Conservation (phyloP, 352 stramenopile species). For the Aphanomyces stellatus region DNA sequence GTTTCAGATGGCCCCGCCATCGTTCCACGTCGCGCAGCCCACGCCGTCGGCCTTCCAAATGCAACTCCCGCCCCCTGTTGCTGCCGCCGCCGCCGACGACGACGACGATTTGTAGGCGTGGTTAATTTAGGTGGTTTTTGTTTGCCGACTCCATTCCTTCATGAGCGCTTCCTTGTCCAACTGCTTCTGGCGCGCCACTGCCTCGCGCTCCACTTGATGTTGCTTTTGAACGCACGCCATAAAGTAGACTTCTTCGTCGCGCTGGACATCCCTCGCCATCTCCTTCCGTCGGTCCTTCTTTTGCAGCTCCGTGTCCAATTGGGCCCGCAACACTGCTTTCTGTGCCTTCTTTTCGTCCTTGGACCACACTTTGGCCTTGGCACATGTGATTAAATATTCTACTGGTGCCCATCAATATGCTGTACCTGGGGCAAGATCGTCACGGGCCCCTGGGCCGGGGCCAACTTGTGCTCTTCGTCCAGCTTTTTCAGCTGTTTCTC, state of each 20-base stretch:
- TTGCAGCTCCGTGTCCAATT: slow-evolving; percentile 7
- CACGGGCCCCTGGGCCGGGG: neutral
- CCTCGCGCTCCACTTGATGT: neutral
- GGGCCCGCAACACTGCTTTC: neutral
- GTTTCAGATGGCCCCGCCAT: neutral
- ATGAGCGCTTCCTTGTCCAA: slow-evolving; percentile 16
- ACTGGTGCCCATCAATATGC: too few species aligned
- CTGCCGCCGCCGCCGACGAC: neutral
- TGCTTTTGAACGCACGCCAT: slow-evolving; percentile 9
- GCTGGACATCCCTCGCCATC: neutral
- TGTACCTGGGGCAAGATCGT: slow-evolving; percentile 9
- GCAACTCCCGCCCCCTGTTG: neutral
- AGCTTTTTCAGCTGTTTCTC: neutral
- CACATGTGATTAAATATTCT: too few species aligned
- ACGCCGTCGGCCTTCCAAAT: neutral
- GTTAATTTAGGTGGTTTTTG: neutral
- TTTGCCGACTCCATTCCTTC: slow-evolving; percentile 10
- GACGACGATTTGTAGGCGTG: slow-evolving; percentile 1
- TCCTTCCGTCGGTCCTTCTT: neutral
- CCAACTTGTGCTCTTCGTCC: neutral
- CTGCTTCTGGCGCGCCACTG: neutral
- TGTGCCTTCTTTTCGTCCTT: slow-evolving; percentile 6
- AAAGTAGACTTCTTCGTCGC: slow-evolving; percentile 17
- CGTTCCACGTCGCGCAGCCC: neutral
- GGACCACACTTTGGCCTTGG: neutral